Conservation (phyloP, 495 filamentous ascomycete species). For the Talaromyces stipitatus region DNA sequence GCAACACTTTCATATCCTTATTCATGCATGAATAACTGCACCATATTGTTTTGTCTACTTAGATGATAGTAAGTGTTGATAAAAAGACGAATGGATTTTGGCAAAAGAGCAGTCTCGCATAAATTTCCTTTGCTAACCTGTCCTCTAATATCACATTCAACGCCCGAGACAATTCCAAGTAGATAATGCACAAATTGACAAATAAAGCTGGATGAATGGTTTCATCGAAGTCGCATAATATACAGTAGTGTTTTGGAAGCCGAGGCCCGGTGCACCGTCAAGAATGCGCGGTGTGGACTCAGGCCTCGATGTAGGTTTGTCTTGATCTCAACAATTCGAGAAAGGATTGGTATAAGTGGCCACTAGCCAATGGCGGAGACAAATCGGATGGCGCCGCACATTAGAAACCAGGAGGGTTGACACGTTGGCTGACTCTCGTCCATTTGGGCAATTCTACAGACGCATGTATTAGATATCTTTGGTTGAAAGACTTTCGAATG, state of each 20-base stretch:
- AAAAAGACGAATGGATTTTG: neutral
- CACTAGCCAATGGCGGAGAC: neutral
- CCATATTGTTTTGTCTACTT: neutral
- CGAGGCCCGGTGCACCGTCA: neutral
- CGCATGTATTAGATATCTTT: neutral
- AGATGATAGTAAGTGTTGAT: neutral
- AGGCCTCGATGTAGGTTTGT: neutral
- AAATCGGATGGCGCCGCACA: neutral
- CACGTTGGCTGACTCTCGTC: conserved; percentile 85
- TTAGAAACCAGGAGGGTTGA: conserved; percentile 94
- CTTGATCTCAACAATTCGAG: neutral
- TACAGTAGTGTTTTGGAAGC: neutral
- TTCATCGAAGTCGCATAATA: neutral
- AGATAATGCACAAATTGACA: neutral
- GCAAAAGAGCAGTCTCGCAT: neutral
- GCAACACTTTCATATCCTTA: neutral
- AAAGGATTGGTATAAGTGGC: neutral
- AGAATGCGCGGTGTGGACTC: neutral
- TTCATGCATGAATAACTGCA: neutral
- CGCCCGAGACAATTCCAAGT: neutral
- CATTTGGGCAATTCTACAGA: conserved; percentile 80
- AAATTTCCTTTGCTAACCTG: neutral
- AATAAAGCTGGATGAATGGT: neutral
- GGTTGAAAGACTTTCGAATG: neutral
- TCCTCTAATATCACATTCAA: neutral